phyloP scores from a whole-genome alignment of 2,329 filamentous ascomycete genomes.

The Neofusicoccum cordaticola region DNA sequence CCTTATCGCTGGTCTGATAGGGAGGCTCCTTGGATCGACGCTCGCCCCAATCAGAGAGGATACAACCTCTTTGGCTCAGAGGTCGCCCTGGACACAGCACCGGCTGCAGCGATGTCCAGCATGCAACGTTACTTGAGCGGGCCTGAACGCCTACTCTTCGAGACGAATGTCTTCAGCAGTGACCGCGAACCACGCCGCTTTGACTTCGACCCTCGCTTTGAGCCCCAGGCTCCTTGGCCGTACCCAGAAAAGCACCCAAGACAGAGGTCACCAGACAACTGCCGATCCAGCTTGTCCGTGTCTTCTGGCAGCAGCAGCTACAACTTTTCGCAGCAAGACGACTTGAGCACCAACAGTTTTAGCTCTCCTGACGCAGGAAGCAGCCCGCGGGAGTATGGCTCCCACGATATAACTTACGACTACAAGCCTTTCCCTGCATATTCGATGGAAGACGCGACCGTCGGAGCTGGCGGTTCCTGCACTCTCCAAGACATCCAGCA shows the following conservation, averaged over 20 bases:
- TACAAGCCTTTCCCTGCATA: slow-evolving; percentile 7
- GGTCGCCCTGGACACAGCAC: slow-evolving; percentile 21
- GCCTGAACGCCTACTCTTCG: slow-evolving; percentile 28
- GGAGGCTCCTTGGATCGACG: slow-evolving; percentile 11
- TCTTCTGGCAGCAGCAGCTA: slow-evolving; percentile 28
- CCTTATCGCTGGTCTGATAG: slow-evolving; percentile 19
- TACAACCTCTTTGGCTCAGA: slow-evolving; percentile 23
- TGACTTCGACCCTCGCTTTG: slow-evolving; percentile 21
- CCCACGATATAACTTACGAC: slow-evolving; percentile 2
- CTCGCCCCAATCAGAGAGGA: slow-evolving; percentile 20
- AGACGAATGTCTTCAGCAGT: slow-evolving; percentile 25
- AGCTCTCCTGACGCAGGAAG: not conserved
- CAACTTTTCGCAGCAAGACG: slow-evolving; percentile 28
- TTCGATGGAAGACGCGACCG: not conserved
- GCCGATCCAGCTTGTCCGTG: slow-evolving; percentile 27
- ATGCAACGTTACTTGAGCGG: slow-evolving; percentile 35
- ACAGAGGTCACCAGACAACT: slow-evolving; percentile 31
- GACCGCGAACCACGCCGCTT: slow-evolving; percentile 20
- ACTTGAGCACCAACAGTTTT: slow-evolving; percentile 27
- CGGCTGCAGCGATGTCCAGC: slow-evolving; percentile 25
- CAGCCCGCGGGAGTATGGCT: not conserved
- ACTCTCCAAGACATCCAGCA: slow-evolving; percentile 33
- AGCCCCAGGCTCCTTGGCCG: slow-evolving; percentile 24
- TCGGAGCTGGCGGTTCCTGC: slow-evolving; percentile 23
- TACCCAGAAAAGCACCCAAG: slow-evolving; percentile 18